Conservation (phyloP, 2,329 filamentous ascomycete species). For the Fonsecaea monophora region DNA sequence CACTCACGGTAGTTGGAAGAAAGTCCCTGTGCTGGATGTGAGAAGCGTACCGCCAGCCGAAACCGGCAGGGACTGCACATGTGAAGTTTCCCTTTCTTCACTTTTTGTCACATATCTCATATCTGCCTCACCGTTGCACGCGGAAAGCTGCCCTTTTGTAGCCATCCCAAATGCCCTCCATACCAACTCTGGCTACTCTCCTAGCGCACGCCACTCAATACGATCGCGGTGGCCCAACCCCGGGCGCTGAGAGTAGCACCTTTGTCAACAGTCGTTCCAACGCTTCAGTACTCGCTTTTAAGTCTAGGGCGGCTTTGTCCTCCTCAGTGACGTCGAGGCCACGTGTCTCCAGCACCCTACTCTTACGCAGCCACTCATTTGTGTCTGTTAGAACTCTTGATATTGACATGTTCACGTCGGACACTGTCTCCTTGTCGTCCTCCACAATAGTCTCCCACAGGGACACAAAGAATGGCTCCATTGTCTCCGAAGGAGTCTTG, state of each 20-base stretch:
- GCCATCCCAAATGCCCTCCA: neutral
- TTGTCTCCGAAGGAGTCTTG: neutral
- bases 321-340: neutral
- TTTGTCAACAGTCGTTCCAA: constrained; percentile 10
- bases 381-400: neutral
- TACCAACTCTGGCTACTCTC: neutral
- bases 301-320: neutral
- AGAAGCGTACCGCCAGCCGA: neutral
- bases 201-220: neutral
- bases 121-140: neutral
- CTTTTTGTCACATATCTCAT: neutral
- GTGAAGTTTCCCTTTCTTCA: neutral
- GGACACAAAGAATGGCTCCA: constrained; percentile 1
- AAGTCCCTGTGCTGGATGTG: neutral
- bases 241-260: constrained; percentile 10
- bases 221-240: neutral
- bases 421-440: neutral
- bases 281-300: neutral
- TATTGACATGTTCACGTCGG: constrained; percentile 2
- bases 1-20: neutral
- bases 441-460: neutral
- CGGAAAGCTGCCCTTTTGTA: neutral
- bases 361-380: neutral
- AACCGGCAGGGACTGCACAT: neutral
- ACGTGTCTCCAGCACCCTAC: neutral